A percentile compares a stretch with the other conserved stretches of the same genome.
phyloP scores from a whole-genome alignment of 2,329 filamentous ascomycete genomes.

The Cladophialophora yegresii region DNA sequence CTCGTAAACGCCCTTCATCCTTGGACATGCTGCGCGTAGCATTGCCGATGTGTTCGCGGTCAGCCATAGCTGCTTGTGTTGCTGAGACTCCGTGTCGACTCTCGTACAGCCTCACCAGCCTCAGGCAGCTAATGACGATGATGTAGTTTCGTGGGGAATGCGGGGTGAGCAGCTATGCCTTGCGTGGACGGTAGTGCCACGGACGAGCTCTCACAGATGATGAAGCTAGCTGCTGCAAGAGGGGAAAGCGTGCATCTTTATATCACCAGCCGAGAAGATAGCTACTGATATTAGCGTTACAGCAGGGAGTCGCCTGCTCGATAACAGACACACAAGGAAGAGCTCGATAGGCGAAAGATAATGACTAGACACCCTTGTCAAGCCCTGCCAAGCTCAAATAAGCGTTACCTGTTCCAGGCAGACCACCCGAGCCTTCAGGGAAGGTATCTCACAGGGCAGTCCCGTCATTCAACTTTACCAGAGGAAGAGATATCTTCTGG shows the following conservation, averaged over 20 bases:
- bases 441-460: not conserved
- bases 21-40: constrained; percentile 32
- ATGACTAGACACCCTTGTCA: constrained; percentile 22
- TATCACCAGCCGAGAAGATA: constrained; percentile 14
- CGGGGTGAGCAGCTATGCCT: constrained; percentile 3
- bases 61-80: constrained; percentile 21
- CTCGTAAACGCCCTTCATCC: constrained; percentile 56
- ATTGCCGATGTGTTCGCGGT: constrained; percentile 22
- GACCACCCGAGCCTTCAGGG: constrained; percentile 18
- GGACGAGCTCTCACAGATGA: constrained; percentile 8
- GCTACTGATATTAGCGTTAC: constrained; percentile 10
- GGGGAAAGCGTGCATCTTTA: constrained; percentile 19
- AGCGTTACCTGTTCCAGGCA: constrained; percentile 25
- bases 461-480: not conserved
- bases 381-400: constrained; percentile 6
- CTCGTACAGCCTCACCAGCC: not conserved
- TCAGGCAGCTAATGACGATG: not conserved
- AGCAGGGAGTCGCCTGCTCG: constrained; percentile 9
- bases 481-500: not conserved
- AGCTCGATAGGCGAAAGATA: constrained; percentile 20
- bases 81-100: not conserved
- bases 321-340: constrained; percentile 21
- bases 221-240: not conserved
- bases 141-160: constrained; percentile 14
- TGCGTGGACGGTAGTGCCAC: not conserved